A percentile compares a stretch with the other conserved stretches of the same genome.
Evolutionary conservation across 257 asterid species (phyloP).

Genomic region (Fraxinus quadrangulata): DNA sequence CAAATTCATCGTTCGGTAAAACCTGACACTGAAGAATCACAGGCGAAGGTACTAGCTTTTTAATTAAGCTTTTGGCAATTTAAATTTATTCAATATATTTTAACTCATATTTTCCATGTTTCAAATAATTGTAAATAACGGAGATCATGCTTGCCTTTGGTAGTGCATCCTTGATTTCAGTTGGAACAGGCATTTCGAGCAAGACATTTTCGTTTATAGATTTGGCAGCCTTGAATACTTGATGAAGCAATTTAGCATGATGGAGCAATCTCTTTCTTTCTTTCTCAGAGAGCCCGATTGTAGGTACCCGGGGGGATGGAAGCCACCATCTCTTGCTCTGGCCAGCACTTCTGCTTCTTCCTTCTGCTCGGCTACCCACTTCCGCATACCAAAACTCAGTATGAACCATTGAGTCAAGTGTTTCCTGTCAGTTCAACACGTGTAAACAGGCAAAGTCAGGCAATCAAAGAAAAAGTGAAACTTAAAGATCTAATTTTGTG

Average conservation of each 20-base stretch:
- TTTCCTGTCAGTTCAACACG: slow-evolving; percentile 50
- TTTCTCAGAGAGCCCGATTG: slow-evolving; percentile 66
- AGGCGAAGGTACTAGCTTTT: too few relatives aligned
- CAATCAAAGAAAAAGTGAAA: not conserved
- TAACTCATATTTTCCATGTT: not conserved
- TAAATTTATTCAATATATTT: too few relatives aligned
- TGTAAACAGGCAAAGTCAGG: slow-evolving; percentile 3
- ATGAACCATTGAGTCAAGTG: slow-evolving; percentile 76
- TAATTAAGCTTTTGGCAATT: too few relatives aligned
- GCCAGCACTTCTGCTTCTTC: slow-evolving; percentile 68
- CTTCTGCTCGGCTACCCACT: slow-evolving; percentile 88
- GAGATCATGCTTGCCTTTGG: slow-evolving; percentile 58
- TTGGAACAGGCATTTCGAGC: slow-evolving; percentile 77
- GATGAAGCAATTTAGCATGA: slow-evolving; percentile 73
- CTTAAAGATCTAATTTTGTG: not conserved
- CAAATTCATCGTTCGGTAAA: not conserved
- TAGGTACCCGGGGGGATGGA: slow-evolving; percentile 88
- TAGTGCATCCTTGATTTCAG: slow-evolving; percentile 64
- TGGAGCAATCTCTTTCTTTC: slow-evolving; percentile 73
- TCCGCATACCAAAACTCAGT: slow-evolving; percentile 89
- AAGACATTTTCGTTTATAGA: slow-evolving; percentile 71
- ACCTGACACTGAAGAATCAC: not conserved
- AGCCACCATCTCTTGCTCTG: slow-evolving; percentile 96
- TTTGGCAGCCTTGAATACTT: slow-evolving; percentile 85
- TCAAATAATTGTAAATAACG: not conserved